Evolutionary conservation across 768 basidiomycete species (phyloP), one percentile per base, ranked within the genome.

Genomic region (Paxillus rubicundulus): DNA sequence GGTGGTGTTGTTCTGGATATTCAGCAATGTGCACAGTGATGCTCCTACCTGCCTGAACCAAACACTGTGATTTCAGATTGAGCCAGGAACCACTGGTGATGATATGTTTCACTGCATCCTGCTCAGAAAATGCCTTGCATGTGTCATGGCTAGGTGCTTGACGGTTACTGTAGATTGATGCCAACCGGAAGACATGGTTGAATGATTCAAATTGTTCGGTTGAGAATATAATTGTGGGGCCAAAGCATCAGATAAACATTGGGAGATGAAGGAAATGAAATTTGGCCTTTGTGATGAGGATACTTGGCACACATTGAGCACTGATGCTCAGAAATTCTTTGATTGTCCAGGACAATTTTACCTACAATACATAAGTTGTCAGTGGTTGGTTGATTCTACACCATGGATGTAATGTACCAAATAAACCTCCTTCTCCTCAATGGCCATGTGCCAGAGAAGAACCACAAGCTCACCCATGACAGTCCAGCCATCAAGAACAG

Each of bases 371-470:
- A n/a, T 14, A 45, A 28, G 37, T 36, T 28, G 8, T 28, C 27
- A 28, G 27, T 28, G 4, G 27, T 28, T 28, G 27, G 27, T 4
- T 8, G 36, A 28, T 14, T 16, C 20, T 14, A 17, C 3, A 41
- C 12, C 2, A 20, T 16, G 10, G 52, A 57, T 2, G 46, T 28
- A 8, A 28, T 28, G 27, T 8, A 70, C 68, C n/a, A 70, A n/a
- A 55, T 77, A 78, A 27, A 65, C 54, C 10, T 70, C 61, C 30
- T 68, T 54, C 48, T 77, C 56, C 3, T 48, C 39, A 20, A 78
- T 77, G 56, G 72, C 66, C 0, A 70, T 64, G 21, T 73, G 52
- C 77, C 77, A 79, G 1, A 77, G 56, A 0, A 75, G 57, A 0
- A 73, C 68, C 0, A 61, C 41, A 3, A 77, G 63, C 20, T 69